These are phyloP conservation scores for Excoecaria cochinchinensis DNA, from an alignment of 345 rosid species.

Conservation along the genomic window DNA sequence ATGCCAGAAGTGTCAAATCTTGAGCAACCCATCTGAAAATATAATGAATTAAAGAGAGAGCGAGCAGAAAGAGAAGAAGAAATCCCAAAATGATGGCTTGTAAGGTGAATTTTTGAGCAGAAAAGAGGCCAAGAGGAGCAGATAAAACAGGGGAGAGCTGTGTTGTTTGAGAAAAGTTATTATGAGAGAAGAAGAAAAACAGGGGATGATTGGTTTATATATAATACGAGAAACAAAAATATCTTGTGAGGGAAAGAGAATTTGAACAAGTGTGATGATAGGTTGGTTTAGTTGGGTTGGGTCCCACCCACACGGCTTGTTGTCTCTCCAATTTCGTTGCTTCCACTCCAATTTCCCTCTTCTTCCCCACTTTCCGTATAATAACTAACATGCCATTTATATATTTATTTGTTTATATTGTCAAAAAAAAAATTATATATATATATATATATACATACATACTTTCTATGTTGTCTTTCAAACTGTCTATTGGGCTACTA, in stretches of 20 bases:
- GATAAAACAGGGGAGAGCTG: constrained; percentile 15
- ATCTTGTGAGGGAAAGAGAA: constrained; percentile 15
- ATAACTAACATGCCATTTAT: background rate
- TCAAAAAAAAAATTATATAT: background rate
- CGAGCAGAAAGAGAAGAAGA: constrained; percentile 23
- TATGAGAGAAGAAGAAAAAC: constrained; percentile 3
- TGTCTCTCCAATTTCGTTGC: constrained; percentile 30
- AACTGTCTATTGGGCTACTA: too few species aligned
- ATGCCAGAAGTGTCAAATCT: constrained; percentile 31
- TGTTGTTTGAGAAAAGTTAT: background rate
- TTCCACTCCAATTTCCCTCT: constrained; percentile 37
- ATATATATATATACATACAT: too few species aligned
- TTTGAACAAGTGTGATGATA: constrained; percentile 27
- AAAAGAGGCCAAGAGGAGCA: background rate
- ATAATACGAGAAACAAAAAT: constrained; percentile 15
- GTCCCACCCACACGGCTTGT: constrained; percentile 36
- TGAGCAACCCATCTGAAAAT: constrained; percentile 30
- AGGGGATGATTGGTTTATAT: constrained; percentile 32
- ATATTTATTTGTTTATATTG: background rate
- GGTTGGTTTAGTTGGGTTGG: constrained; percentile 34
- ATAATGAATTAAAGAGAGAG: constrained; percentile 25
- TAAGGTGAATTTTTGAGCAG: background rate
- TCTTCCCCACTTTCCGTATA: background rate
- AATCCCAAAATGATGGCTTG: constrained; percentile 1
- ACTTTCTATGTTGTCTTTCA: too few species aligned